Evolutionary conservation across 2,329 filamentous ascomycete species (phyloP).

Genomic region (Sclerotinia sclerotiorum): DNA sequence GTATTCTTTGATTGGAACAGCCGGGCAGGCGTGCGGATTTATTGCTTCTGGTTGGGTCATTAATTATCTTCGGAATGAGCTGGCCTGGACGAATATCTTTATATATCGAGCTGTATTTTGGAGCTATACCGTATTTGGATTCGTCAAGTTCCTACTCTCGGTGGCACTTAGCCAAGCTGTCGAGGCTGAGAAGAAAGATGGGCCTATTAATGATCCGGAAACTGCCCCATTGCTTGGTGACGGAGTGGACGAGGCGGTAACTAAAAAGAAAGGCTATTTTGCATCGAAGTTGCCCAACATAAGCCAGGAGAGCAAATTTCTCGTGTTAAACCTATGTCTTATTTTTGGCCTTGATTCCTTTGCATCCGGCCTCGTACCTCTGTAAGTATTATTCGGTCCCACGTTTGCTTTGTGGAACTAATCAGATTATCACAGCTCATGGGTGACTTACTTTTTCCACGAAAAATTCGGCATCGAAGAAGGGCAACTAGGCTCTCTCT

Average conservation of each 20-base stretch:
- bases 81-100: conserved; percentile 47
- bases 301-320: conserved; percentile 52
- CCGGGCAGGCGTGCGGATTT: conserved; percentile 61
- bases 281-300: conserved; percentile 55
- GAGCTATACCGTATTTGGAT: conserved; percentile 56
- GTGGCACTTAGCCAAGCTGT: conserved; percentile 48
- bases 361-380: conserved; percentile 66
- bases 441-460: conserved; percentile 59
- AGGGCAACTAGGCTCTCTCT: conserved; percentile 53
- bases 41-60: conserved; percentile 60
- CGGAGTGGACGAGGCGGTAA: conserved; percentile 27
- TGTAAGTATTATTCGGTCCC: conserved; percentile 45
- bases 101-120: conserved; percentile 59
- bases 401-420: conserved; percentile 39
- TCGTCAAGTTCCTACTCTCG: conserved; percentile 55
- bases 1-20: conserved; percentile 59
- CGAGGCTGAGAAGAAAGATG: conserved; percentile 42
- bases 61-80: conserved; percentile 47
- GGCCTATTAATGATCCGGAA: conserved; percentile 37
- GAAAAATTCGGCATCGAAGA: conserved; percentile 50
- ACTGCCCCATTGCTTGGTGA: conserved; percentile 37
- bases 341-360: conserved; percentile 69
- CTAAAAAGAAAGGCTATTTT: conserved; percentile 33
- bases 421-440: conserved; percentile 48
- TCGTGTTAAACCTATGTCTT: conserved; percentile 62